These are phyloP conservation scores for Phytophthora quininea DNA, from an alignment of 352 stramenopile genomes.

Conservation along the genomic window DNA sequence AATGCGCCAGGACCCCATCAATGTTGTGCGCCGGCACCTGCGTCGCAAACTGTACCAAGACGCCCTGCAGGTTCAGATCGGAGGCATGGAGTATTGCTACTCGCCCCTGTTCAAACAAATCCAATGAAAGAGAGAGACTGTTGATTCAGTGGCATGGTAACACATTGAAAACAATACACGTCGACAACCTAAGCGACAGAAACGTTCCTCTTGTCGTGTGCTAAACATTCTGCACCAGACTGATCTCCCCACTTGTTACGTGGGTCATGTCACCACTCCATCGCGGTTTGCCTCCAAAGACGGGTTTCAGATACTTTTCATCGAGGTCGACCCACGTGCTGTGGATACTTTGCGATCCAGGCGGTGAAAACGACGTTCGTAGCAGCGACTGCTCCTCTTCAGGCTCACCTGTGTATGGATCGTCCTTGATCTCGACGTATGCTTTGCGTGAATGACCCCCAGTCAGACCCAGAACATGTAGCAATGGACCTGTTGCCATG, in stretches of 20 bases:
- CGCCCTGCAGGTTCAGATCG: constrained; percentile 68
- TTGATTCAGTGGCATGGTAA: too few species aligned
- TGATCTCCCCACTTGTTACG: too few species aligned
- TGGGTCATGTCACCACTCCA: constrained; percentile 23
- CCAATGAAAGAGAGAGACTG: not conserved
- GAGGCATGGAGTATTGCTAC: constrained; percentile 66
- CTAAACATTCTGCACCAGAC: constrained; percentile 8
- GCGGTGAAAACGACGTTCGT: constrained; percentile 18
- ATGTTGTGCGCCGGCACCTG: constrained; percentile 64
- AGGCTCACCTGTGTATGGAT: constrained; percentile 18
- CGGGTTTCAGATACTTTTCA: constrained; percentile 68
- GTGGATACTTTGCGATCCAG: constrained; percentile 46
- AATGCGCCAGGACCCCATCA: constrained; percentile 75
- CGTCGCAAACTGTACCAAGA: constrained; percentile 61
- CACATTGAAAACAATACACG: too few species aligned
- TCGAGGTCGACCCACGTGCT: constrained; percentile 64
- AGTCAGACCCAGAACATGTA: constrained; percentile 38
- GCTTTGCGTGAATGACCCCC: constrained; percentile 18
- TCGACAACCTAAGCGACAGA: too few species aligned
- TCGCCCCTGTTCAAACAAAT: constrained; percentile 43
- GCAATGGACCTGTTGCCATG: constrained; percentile 46
- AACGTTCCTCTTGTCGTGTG: too few species aligned
- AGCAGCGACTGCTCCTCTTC: constrained; percentile 28
- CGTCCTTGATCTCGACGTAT: constrained; percentile 8
- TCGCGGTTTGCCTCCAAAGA: constrained; percentile 65